Conservation (phyloP, 352 stramenopile genomes). For the Globisporangium orthogonon region DNA sequence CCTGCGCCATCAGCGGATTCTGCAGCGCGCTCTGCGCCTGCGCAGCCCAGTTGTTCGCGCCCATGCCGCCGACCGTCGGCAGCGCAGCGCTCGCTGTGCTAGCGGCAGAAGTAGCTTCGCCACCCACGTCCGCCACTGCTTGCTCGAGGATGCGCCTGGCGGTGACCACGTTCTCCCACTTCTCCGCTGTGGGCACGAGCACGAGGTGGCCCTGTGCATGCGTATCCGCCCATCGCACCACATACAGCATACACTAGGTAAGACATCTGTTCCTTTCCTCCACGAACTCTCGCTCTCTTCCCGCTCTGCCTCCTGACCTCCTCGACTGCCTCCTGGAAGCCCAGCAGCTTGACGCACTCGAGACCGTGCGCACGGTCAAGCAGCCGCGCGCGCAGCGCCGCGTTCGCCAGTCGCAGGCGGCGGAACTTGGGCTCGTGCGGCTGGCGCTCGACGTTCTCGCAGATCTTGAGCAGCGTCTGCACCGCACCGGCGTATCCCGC, state of each 20-base stretch:
- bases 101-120: background rate
- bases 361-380: slow-evolving; percentile 50
- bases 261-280: background rate
- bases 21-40: slow-evolving; percentile 65
- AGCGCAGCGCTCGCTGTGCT: background rate
- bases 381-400: slow-evolving; percentile 50
- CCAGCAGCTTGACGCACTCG: slow-evolving; percentile 57
- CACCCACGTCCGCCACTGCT: slow-evolving; percentile 4
- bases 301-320: slow-evolving; percentile 20
- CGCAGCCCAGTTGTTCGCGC: slow-evolving; percentile 31
- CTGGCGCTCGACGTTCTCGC: slow-evolving; percentile 67
- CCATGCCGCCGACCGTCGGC: background rate
- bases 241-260: background rate
- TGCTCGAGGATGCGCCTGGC: slow-evolving; percentile 68
- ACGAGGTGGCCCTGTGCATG: slow-evolving; percentile 44
- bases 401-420: slow-evolving; percentile 65
- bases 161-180: slow-evolving; percentile 66
- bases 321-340: slow-evolving; percentile 67
- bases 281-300: background rate
- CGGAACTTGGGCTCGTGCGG: slow-evolving; percentile 77
- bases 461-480: slow-evolving; percentile 77
- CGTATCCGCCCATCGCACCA: background rate
- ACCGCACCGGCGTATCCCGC: slow-evolving; percentile 38
- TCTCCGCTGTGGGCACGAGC: slow-evolving; percentile 59
- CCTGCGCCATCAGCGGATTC: slow-evolving; percentile 68